Conservation (phyloP, 1,139 yeast species). For the Debaryomyces subglobosus region DNA sequence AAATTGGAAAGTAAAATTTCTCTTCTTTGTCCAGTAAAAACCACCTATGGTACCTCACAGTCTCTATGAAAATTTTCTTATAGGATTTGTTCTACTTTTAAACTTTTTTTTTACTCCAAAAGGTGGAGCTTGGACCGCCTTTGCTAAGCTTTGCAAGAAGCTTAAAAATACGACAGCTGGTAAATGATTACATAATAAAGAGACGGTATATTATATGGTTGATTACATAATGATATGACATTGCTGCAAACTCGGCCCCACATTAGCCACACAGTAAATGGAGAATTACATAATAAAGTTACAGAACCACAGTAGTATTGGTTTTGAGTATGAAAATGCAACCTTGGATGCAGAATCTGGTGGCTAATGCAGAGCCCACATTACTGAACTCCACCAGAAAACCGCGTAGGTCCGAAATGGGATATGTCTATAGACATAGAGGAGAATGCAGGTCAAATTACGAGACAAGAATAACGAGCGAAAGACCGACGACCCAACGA, state of each 20-base stretch:
- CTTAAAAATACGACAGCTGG: background rate
- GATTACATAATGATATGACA: background rate
- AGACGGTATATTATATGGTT: background rate
- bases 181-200: background rate
- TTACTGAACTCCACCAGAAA: background rate
- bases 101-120: background rate
- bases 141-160: background rate
- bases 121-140: slow-evolving; percentile 3
- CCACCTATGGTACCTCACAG: background rate
- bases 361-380: background rate
- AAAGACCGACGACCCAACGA: background rate
- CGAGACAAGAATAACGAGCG: background rate
- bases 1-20: background rate
- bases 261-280: background rate
- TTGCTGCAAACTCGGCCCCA: background rate
- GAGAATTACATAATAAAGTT: background rate
- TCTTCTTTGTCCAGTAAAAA: background rate
- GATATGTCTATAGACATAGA: background rate
- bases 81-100: background rate
- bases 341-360: background rate
- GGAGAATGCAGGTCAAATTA: background rate
- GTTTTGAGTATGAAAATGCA: background rate
- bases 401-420: background rate
- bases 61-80: background rate
- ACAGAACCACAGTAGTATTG: background rate